Conservation (phyloP, 106 monocot genomes). For the Cymbidium sinense region DNA sequence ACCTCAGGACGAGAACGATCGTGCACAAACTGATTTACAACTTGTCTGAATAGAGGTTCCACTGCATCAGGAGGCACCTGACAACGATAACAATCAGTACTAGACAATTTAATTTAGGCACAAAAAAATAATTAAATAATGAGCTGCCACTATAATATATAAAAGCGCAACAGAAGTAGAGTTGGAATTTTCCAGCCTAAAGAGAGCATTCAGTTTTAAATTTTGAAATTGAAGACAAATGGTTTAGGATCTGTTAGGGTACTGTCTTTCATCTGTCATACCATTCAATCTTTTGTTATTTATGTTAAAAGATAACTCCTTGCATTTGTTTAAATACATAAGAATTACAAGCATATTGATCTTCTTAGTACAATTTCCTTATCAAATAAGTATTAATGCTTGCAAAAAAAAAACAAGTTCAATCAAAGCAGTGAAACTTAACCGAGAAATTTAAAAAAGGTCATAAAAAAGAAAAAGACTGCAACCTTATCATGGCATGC, state of each 20-base stretch:
- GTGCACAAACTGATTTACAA: constrained; percentile 96
- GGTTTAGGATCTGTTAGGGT: neutral
- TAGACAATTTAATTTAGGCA: neutral
- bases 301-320: neutral
- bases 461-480: neutral
- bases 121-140: neutral
- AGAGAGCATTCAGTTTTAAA: neutral
- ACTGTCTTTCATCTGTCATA: neutral
- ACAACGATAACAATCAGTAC: neutral
- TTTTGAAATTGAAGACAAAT: neutral
- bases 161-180: neutral
- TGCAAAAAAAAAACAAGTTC: neutral
- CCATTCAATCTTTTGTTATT: neutral
- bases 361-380: neutral
- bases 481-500: constrained; percentile 95
- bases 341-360: neutral
- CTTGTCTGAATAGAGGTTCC: constrained; percentile 85
- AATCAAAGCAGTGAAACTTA: neutral
- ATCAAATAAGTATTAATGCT: neutral
- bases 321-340: neutral
- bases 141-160: neutral
- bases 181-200: neutral
- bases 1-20: constrained; percentile 93
- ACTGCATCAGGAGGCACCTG: constrained; percentile 99
- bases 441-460: neutral